Evolutionary conservation across 257 asterid genomes (phyloP).

Genomic region (Primulina huaijiensis): DNA sequence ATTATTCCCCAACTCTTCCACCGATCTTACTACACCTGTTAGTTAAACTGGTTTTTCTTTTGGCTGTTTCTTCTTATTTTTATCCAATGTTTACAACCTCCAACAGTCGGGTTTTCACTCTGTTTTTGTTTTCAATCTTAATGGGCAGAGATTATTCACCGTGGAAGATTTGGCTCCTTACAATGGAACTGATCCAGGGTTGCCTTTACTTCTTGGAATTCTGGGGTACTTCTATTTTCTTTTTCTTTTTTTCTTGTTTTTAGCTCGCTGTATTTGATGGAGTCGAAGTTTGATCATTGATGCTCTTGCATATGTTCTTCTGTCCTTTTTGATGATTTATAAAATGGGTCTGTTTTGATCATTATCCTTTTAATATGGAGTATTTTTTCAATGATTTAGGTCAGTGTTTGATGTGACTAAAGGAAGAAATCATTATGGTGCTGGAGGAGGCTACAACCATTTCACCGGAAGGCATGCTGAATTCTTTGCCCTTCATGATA

Average conservation of each 20-base stretch:
- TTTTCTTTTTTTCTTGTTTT: neutral
- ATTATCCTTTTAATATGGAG: neutral
- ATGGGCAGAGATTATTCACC: constrained; percentile 50
- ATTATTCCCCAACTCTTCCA: constrained; percentile 32
- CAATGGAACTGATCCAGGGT: constrained; percentile 65
- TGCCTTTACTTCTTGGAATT: constrained; percentile 76
- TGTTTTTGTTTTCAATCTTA: neutral
- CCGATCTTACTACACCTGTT: constrained; percentile 27
- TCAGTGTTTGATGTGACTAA: constrained; percentile 93
- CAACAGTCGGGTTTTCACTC: neutral
- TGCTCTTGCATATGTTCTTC: neutral
- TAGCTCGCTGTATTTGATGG: neutral
- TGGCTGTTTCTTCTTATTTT: neutral
- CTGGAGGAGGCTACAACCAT: constrained; percentile 80
- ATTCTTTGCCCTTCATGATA: neutral
- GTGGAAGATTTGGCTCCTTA: constrained; percentile 57
- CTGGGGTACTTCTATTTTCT: constrained; percentile 48
- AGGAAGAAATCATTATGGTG: constrained; percentile 81
- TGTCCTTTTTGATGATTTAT: neutral
- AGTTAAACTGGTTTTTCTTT: constrained; percentile 2
- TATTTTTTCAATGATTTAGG: constrained; percentile 31
- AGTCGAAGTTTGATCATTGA: neutral
- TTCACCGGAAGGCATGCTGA: constrained; percentile 75
- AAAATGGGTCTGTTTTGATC: neutral
- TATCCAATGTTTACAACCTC: neutral